These are phyloP conservation scores for Heterobasidion occidentale DNA, from an alignment of 1,284 basidiomycete genomes.

Conservation along the genomic window DNA sequence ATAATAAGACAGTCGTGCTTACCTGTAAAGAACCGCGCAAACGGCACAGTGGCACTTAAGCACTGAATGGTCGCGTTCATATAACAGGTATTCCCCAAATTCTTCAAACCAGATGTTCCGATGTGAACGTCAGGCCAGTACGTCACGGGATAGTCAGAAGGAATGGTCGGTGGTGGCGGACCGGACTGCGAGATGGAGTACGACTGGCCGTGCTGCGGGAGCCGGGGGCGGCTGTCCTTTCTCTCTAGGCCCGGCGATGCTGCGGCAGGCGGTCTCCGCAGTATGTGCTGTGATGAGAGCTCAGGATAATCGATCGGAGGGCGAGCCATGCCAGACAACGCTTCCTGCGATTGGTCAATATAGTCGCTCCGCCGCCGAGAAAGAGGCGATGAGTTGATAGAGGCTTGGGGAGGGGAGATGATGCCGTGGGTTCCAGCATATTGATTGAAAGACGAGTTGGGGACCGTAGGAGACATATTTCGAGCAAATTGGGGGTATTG, in stretches of 20 bases:
- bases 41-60: constrained; percentile 85
- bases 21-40: constrained; percentile 88
- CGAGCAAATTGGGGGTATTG: constrained; percentile 37
- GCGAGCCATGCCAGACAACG: constrained; percentile 40
- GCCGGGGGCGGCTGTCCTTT: constrained; percentile 51
- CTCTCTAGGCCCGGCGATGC: constrained; percentile 61
- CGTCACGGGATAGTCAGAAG: constrained; percentile 63
- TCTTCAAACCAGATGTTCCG: constrained; percentile 86
- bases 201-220: constrained; percentile 25
- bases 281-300: constrained; percentile 48
- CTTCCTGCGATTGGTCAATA: constrained; percentile 69
- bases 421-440: constrained; percentile 24
- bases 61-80: constrained; percentile 99
- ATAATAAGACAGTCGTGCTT: constrained; percentile 9
- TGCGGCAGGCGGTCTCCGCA: constrained; percentile 72
- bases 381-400: constrained; percentile 63
- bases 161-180: constrained; percentile 51
- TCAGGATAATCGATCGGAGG: constrained; percentile 77
- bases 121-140: constrained; percentile 80
- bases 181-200: constrained; percentile 18
- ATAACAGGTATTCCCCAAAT: constrained; percentile 97
- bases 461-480: constrained; percentile 25
- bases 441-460: constrained; percentile 27
- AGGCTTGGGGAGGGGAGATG: constrained; percentile 66
- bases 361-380: constrained; percentile 74